These are phyloP conservation scores for Solanum chiquidenum DNA, from an alignment of 257 asterid species.

Conservation along the genomic window DNA sequence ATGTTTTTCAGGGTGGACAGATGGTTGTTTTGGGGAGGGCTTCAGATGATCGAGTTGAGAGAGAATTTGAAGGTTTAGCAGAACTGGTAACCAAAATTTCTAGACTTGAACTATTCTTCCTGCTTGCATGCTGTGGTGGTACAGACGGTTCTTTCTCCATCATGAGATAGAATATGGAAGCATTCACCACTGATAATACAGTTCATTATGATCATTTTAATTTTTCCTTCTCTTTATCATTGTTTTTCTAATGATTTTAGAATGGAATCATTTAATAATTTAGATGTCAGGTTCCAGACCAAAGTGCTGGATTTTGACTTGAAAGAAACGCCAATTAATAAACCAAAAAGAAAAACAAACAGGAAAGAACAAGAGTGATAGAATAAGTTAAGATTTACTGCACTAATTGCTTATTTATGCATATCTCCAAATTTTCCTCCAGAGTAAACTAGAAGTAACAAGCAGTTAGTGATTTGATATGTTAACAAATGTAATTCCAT, in stretches of 20 bases:
- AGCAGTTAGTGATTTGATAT: background rate
- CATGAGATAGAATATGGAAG: background rate
- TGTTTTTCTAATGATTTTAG: background rate
- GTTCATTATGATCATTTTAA: background rate
- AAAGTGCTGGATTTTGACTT: background rate
- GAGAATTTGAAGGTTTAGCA: slow-evolving; percentile 72
- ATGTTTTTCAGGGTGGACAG: slow-evolving; percentile 64
- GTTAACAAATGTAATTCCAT: background rate
- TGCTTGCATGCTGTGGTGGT: background rate
- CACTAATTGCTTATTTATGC: background rate
- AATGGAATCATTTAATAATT: background rate
- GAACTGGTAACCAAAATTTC: slow-evolving; percentile 39
- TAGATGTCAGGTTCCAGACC: background rate
- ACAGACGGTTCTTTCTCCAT: background rate
- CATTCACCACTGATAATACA: background rate
- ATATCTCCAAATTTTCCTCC: background rate
- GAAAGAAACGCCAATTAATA: background rate
- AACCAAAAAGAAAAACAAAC: background rate
- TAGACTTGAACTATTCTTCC: background rate
- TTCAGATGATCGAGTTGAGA: slow-evolving; percentile 72
- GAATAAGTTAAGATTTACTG: background rate
- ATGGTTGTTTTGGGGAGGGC: slow-evolving; percentile 73
- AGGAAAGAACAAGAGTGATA: background rate
- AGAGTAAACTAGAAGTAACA: background rate
- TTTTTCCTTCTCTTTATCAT: background rate